Base-by-base conservation (phyloP, 495 filamentous ascomycete genomes). In the Jackrogersella multiformis region DNA sequence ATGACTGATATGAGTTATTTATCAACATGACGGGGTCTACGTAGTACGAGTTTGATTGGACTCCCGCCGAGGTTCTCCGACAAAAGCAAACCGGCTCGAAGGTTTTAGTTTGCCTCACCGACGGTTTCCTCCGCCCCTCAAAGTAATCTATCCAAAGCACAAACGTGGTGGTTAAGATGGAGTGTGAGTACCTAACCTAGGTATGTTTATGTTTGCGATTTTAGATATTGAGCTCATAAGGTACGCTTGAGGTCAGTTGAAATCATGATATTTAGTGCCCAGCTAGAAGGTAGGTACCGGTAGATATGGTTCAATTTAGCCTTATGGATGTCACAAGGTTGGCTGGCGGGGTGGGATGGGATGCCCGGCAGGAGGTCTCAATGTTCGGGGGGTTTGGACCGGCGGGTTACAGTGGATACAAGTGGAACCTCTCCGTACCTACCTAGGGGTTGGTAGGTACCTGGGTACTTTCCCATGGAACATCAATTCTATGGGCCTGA, bases 401-500 rank as follows among this genome's bases (percentile, higher is more conserved):
- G 46, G 18, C 48, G 38, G 58, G 58, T 10, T 42, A 32, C 30
- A 24, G 24, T 32, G 45, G 45, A 49, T 49, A 32, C 13, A 49
- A 16, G 44, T 28, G 44, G 23, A 48, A 48, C 41, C 5, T 13
- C 44, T 12, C 26, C 23, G 48, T 52, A 35, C 20, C n/a, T n/a
- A n/a, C n/a, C n/a, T n/a, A n/a, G n/a, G n/a, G n/a, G n/a, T n/a
- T n/a, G n/a, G n/a, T n/a, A n/a, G n/a, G n/a, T n/a, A n/a, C n/a
- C n/a, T n/a, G n/a, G n/a, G n/a, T n/a, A n/a, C n/a, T n/a, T n/a
- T n/a, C n/a, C n/a, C n/a, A n/a, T n/a, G 41, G 20, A 34, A 55
- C 16, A 28, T 21, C 34, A 21, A 60, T 30, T 41, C 59, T 46
- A 56, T 63, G 20, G 20, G 61, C 48, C 60, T 69, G 66, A 69